A percentile compares a stretch with the other conserved stretches of the same genome.
phyloP scores from a whole-genome alignment of 1,284 basidiomycete species.

The Spongispora temasekensis region DNA sequence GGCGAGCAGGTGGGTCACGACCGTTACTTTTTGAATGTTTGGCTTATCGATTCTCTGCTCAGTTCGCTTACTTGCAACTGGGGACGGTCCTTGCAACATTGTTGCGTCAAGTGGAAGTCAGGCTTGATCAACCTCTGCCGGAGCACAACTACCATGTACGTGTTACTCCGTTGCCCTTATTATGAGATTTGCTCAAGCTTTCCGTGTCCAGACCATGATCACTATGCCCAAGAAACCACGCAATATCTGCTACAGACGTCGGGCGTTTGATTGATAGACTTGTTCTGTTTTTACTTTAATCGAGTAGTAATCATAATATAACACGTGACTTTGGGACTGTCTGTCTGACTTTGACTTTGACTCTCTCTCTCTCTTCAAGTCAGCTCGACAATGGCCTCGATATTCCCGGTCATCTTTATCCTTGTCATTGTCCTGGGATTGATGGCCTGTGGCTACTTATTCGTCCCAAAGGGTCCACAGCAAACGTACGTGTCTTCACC shows the following conservation, averaged over 20 bases:
- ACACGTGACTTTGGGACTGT: neutral
- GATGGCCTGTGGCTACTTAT: constrained; percentile 66
- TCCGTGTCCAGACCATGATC: constrained; percentile 62
- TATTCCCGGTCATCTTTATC: constrained; percentile 55
- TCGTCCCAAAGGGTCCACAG: constrained; percentile 81
- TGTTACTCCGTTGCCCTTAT: constrained; percentile 16
- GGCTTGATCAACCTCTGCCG: constrained; percentile 69
- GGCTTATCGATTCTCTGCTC: constrained; percentile 16
- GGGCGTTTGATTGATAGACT: constrained; percentile 34
- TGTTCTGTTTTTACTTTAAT: constrained; percentile 1
- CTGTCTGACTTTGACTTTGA: neutral
- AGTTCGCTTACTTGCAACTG: constrained; percentile 96
- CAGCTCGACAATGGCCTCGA: constrained; percentile 47
- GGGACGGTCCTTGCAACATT: constrained; percentile 83
- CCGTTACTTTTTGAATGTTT: neutral
- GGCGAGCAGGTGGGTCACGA: constrained; percentile 74
- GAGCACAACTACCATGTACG: constrained; percentile 88
- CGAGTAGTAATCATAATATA: neutral
- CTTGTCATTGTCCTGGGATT: constrained; percentile 61
- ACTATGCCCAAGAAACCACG: constrained; percentile 61
- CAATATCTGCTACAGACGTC: constrained; percentile 48
- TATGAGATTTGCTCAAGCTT: constrained; percentile 3
- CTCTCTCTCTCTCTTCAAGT: neutral
- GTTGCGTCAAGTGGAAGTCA: constrained; percentile 77
- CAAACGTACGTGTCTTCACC: constrained; percentile 75